Evolutionary conservation across 2,329 filamentous ascomycete species (phyloP).

Genomic region (Paracorniculantispora psalliotae): DNA sequence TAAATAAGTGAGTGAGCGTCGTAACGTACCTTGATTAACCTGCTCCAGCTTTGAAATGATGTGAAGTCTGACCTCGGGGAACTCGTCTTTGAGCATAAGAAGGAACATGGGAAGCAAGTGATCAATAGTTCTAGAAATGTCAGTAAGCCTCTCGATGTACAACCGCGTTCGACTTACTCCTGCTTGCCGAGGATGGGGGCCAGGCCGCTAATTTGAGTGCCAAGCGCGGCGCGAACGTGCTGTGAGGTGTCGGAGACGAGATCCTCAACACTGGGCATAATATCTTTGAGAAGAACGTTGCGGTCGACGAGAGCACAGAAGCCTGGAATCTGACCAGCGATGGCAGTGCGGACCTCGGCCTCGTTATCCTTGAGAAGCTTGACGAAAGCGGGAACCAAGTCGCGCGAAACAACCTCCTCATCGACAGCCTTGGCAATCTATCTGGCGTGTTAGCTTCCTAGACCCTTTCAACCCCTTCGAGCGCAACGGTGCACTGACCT

Average conservation of each 20-base stretch:
- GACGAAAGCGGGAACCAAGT: slow-evolving; percentile 93
- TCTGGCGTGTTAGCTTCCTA: not conserved
- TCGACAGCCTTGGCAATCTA: slow-evolving; percentile 98
- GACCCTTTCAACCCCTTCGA: not conserved
- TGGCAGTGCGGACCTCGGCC: slow-evolving; percentile 93
- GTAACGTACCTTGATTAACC: slow-evolving; percentile 77
- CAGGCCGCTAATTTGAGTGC: slow-evolving; percentile 93
- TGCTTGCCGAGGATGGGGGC: slow-evolving; percentile 97
- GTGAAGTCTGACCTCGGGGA: slow-evolving; percentile 94
- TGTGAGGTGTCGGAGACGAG: slow-evolving; percentile 94
- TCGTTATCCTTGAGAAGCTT: slow-evolving; percentile 97
- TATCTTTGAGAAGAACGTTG: slow-evolving; percentile 83
- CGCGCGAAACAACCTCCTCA: slow-evolving; percentile 89
- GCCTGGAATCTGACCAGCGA: slow-evolving; percentile 94
- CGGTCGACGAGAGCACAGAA: slow-evolving; percentile 90
- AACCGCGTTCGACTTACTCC: slow-evolving; percentile 61
- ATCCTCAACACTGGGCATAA: slow-evolving; percentile 95
- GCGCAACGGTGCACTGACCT: slow-evolving; percentile 57
- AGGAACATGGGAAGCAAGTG: slow-evolving; percentile 98
- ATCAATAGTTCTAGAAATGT: slow-evolving; percentile 71
- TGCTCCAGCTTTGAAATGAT: slow-evolving; percentile 99
- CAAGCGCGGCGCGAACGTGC: slow-evolving; percentile 90
- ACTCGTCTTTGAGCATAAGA: slow-evolving; percentile 99
- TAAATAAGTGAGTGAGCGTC: not conserved
- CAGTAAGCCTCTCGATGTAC: not conserved